These are phyloP conservation scores for Prinsepia uniflora DNA, from an alignment of 306 rosid species.

Conservation along the genomic window DNA sequence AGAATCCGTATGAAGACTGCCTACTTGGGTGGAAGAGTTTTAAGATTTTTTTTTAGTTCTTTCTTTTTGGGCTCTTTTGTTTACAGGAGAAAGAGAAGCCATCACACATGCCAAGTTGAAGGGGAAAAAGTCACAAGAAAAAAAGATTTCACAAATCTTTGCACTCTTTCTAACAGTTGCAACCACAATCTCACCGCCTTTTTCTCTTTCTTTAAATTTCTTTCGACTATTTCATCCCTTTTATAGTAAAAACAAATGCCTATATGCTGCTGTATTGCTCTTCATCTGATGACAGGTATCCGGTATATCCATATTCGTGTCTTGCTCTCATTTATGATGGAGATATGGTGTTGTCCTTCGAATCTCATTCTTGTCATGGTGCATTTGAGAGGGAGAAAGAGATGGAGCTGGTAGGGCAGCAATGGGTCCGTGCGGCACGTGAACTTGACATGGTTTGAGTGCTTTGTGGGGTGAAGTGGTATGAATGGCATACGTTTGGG, in stretches of 20 bases:
- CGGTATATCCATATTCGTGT: conserved; percentile 32
- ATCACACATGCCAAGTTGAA: conserved; percentile 66
- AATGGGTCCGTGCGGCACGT: conserved; percentile 75
- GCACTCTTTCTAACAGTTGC: conserved; percentile 75
- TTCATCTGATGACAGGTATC: conserved; percentile 26
- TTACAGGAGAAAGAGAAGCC: conserved; percentile 37
- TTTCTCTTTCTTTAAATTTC: conserved; percentile 28
- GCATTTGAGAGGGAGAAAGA: conserved; percentile 38
- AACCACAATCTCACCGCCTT: conserved; percentile 44
- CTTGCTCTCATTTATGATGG: conserved; percentile 37
- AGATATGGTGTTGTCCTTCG: conserved; percentile 30
- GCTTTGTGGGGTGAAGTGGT: conserved; percentile 35
- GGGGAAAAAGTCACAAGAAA: conserved; percentile 56
- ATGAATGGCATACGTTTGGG: conserved; percentile 41
- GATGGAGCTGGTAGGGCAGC: conserved; percentile 47
- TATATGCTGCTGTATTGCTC: conserved; percentile 34
- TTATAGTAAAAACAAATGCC: conserved; percentile 32
- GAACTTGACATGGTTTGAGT: conserved; percentile 52
- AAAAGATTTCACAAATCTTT: conserved; percentile 75
- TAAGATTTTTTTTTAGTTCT: conserved; percentile 49
- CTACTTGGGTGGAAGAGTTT: conserved; percentile 59
- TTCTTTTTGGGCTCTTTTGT: conserved; percentile 45
- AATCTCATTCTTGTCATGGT: conserved; percentile 45
- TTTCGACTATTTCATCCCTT: conserved; percentile 41
- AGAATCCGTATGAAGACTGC: conserved; percentile 70